phyloP scores from a whole-genome alignment of 805 yeast species.

The Lipomyces lipofer region DNA sequence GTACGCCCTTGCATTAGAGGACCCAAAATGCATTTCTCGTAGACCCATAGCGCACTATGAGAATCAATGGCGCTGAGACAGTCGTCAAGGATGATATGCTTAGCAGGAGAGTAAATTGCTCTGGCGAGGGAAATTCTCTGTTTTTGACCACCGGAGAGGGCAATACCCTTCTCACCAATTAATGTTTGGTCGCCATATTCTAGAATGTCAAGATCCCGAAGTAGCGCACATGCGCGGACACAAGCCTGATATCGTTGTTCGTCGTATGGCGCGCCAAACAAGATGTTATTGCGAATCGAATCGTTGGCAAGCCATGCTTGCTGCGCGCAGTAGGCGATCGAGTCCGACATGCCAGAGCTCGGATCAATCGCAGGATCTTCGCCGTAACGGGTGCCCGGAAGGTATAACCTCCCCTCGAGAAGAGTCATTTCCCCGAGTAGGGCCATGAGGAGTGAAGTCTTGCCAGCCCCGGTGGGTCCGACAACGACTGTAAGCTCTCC shows the following conservation, averaged over 20 bases:
- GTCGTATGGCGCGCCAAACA: conserved; percentile 72
- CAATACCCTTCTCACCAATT: conserved; percentile 96
- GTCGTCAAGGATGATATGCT: conserved; percentile 83
- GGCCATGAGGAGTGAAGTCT: conserved; percentile 79
- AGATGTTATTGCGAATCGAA: conserved; percentile 78
- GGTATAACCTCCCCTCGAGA: conserved; percentile 60
- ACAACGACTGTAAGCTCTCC: conserved; percentile 76
- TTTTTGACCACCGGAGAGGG: conserved; percentile 96
- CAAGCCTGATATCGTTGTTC: conserved; percentile 75
- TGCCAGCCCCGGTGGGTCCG: conserved; percentile 90
- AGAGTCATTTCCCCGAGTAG: conserved; percentile 78
- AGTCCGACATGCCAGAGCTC: conserved; percentile 77
- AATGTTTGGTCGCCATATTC: conserved; percentile 90
- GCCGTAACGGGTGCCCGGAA: conserved; percentile 69
- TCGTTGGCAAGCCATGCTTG: conserved; percentile 92
- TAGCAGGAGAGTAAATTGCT: conserved; percentile 84
- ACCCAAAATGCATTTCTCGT: conserved; percentile 88
- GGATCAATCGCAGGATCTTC: conserved; percentile 69
- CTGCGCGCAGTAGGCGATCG: conserved; percentile 95
- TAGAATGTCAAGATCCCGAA: conserved; percentile 82
- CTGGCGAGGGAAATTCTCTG: conserved; percentile 95
- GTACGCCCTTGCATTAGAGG: conserved; percentile 84
- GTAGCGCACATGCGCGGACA: conserved; percentile 83
- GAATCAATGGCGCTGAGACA: conserved; percentile 97
- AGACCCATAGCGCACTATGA: conserved; percentile 91